Evolutionary conservation across 2,329 filamentous ascomycete species (phyloP), one percentile per base, ranked within the genome.

Genomic region (Fonsecaea multimorphosa): DNA sequence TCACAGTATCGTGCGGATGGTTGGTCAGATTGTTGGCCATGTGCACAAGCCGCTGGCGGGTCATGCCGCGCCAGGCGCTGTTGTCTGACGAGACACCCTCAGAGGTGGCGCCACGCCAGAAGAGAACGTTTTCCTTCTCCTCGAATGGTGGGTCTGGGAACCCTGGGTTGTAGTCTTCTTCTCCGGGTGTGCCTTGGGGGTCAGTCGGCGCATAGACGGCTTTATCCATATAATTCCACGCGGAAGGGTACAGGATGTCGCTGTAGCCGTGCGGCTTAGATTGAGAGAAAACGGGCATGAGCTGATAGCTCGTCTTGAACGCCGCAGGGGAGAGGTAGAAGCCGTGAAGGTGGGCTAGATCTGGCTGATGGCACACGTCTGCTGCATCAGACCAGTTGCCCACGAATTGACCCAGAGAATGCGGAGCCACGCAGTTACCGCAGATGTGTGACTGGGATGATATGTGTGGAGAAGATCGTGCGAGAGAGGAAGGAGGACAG

Each of bases 231-330:
- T 88, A 88, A 71, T 87, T 87, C 85, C 85, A 87, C 0, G 84
- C 76, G 71, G 83, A 81, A 0, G 92, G 91, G 59, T 93, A 89
- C 24, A 93, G 77, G 36, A 96, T 91, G 74, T 96, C 92, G 68
- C 85, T 87, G 78, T 91, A 94, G 3, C 88, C 87, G 52, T 85
- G 82, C 1, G 89, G 86, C 72, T 92, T 92, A 56, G 87, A 89
- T 64, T 90, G 84, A 68, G 91, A 91, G 77, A 95, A 95, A 11
- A 95, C 80, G 0, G 92, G 92, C 1, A 90, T 78, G 3, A 95
- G 81, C 22, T 88, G 82, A 67, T 86, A 84, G 0, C 89, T 84
- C 0, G 88, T 85, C 56, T 86, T 85, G 68, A 87, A 82, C 0
- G 85, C 82, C 7, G 89, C 85, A 0, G 89, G 85, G 0, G 85